Evolutionary conservation across 495 filamentous ascomycete genomes (phyloP), one percentile per base, ranked within the genome.

Genomic region (Aspergillus affinis): DNA sequence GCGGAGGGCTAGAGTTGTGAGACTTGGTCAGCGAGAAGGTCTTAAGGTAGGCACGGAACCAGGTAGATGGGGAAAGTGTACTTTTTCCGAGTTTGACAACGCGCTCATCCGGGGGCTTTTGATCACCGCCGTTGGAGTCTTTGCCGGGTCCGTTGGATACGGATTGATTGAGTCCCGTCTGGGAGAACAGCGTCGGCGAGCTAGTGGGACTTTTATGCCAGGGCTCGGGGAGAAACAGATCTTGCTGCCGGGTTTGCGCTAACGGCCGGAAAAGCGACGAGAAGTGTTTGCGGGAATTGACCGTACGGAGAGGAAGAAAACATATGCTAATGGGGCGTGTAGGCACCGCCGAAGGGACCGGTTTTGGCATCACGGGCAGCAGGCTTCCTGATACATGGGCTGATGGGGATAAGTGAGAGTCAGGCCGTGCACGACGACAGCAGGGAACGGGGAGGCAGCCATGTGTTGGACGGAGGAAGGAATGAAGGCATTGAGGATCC

Each of bases 71-170:
- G 23, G 47, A 19, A 50, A 50, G 71, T 85, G 64, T 77, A 92
- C 92, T 97, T 67, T 90, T 93, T 55, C 94, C 93, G 3, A 98
- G 86, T 71, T 94, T 93, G 51, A 96, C 68, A 47, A 89, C 93
- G 41, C 93, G 85, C 69, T 94, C 87, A 74, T 92, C 86, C 8
- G 87, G 88, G 1, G 78, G 75, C 55, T 80, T 74, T 27, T 77
- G 72, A 57, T 82, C 75, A 44, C 64, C 75, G 47, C 64, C 64
- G 23, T 66, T 61, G 21, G 5, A 55, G 20, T 51, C 15, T 45
- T 50, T 48, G 10, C 59, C 58, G 13, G 66, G 58, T 23, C 65
- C 67, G 46, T 69, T 60, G 6, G 58, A 48, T 17, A 59, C 15
- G 8, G 61, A 58, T 30, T 46, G 51, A 44, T 57, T 57, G 36